phyloP scores from a whole-genome alignment of 495 filamentous ascomycete species.

The Penicillium antarcticum region DNA sequence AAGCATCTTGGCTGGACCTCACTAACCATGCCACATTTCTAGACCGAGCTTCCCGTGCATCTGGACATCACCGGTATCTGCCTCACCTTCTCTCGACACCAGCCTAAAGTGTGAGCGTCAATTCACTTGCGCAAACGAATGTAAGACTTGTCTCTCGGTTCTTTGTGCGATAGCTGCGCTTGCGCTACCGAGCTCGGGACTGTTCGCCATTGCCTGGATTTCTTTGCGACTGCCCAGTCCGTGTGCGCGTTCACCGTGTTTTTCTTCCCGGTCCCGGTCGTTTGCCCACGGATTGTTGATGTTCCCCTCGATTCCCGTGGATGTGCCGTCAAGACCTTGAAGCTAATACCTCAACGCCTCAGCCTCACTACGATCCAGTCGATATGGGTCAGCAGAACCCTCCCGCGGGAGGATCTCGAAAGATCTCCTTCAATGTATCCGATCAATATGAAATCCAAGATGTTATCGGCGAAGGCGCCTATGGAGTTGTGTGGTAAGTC shows the following conservation, averaged over 20 bases:
- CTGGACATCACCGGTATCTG: slow-evolving; percentile 1
- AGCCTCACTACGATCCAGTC: slow-evolving; percentile 1
- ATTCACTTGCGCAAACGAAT: slow-evolving; percentile 15
- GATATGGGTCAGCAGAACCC: slow-evolving; percentile 49
- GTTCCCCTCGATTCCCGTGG: not conserved
- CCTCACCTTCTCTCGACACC: not conserved
- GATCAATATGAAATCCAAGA: slow-evolving; percentile 99
- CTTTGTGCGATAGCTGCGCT: not conserved
- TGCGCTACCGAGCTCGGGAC: not conserved
- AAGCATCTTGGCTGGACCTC: slow-evolving; percentile 3
- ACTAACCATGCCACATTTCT: slow-evolving; percentile 5
- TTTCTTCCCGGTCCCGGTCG: not conserved
- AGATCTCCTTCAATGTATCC: slow-evolving; percentile 99
- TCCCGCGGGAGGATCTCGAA: slow-evolving; percentile 65
- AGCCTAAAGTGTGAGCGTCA: not conserved
- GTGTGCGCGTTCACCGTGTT: not conserved
- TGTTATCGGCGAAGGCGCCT: slow-evolving; percentile 98
- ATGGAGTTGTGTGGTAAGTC: slow-evolving; percentile 95
- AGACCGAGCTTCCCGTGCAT: slow-evolving; percentile 1
- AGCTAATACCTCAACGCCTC: not conserved
- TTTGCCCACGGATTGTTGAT: not conserved
- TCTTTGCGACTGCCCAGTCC: not conserved
- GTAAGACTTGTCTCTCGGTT: slow-evolving; percentile 12
- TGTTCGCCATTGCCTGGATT: not conserved
- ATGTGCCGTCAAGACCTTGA: not conserved